phyloP scores from a whole-genome alignment of 805 yeast species.

The Lipomyces sp. region DNA sequence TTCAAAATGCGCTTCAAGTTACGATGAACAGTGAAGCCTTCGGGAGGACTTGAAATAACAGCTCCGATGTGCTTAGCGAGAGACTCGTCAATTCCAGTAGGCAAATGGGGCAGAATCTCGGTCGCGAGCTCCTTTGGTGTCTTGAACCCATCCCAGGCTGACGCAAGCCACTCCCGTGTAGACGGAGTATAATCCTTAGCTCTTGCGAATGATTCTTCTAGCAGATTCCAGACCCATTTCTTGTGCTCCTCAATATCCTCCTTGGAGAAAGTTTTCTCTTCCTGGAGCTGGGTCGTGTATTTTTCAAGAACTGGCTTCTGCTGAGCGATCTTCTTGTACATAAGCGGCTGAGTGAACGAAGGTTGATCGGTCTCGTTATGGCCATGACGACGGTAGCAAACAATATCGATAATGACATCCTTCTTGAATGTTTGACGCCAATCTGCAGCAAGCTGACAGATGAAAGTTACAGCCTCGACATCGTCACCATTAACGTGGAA shows the following conservation, averaged over 20 bases:
- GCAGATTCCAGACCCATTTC: constrained; percentile 94
- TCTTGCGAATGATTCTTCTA: constrained; percentile 87
- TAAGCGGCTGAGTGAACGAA: constrained; percentile 95
- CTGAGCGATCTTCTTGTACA: constrained; percentile 89
- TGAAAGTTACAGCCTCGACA: constrained; percentile 87
- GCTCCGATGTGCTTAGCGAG: constrained; percentile 78
- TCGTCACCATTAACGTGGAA: constrained; percentile 99
- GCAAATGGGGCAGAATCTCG: constrained; percentile 92
- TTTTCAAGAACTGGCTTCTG: constrained; percentile 87
- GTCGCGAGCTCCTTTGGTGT: constrained; percentile 96
- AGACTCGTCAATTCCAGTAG: constrained; percentile 82
- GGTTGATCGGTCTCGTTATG: constrained; percentile 99
- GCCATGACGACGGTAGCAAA: constrained; percentile 98
- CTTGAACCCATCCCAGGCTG: constrained; percentile 99
- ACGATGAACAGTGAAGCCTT: constrained; percentile 85
- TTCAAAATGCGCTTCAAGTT: constrained; percentile 93
- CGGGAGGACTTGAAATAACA: constrained; percentile 82
- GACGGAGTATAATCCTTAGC: constrained; percentile 90
- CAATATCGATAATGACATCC: constrained; percentile 94
- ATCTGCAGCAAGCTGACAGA: constrained; percentile 96
- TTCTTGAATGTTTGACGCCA: constrained; percentile 97
- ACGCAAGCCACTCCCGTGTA: constrained; percentile 95
- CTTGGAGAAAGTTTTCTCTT: constrained; percentile 86
- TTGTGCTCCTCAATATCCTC: constrained; percentile 95
- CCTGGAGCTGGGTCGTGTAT: constrained; percentile 76